These are phyloP conservation scores for Oehlia diaphana DNA, from an alignment of 192 early-diverging fungal species.

Conservation along the genomic window DNA sequence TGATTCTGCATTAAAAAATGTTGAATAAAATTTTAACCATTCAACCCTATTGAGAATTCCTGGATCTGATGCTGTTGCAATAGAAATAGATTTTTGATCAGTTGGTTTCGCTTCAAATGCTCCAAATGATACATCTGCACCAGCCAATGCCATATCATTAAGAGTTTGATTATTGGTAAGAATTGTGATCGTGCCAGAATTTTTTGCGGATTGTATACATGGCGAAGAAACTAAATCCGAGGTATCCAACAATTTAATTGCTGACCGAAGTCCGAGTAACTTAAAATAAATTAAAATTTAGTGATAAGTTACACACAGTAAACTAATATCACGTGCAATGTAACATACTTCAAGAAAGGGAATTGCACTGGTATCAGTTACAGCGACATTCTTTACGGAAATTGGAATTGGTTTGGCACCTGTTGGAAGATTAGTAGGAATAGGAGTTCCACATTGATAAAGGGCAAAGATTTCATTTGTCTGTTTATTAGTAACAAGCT, in stretches of 20 bases:
- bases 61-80: slow-evolving; percentile 49
- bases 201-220: slow-evolving; percentile 47
- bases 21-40: slow-evolving; percentile 60
- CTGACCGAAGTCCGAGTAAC: not conserved
- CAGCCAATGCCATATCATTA: slow-evolving; percentile 46
- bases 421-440: slow-evolving; percentile 41
- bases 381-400: slow-evolving; percentile 46
- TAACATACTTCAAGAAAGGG: slow-evolving; percentile 50
- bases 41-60: slow-evolving; percentile 52
- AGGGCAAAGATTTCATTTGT: slow-evolving; percentile 61
- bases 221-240: slow-evolving; percentile 42
- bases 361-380: slow-evolving; percentile 40
- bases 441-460: slow-evolving; percentile 70
- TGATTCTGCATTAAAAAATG: slow-evolving; percentile 68
- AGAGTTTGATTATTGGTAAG: slow-evolving; percentile 49
- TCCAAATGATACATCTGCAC: slow-evolving; percentile 51
- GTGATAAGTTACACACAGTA: not conserved
- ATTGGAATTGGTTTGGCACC: slow-evolving; percentile 48
- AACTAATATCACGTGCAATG: not conserved
- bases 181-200: slow-evolving; percentile 24
- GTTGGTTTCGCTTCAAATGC: slow-evolving; percentile 38
- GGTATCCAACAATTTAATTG: not conserved
- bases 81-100: slow-evolving; percentile 49
- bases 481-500: slow-evolving; percentile 59
- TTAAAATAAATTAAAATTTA: not conserved